Conservation (phyloP, 331 rosid genomes). For the Pyrus hybrid region DNA sequence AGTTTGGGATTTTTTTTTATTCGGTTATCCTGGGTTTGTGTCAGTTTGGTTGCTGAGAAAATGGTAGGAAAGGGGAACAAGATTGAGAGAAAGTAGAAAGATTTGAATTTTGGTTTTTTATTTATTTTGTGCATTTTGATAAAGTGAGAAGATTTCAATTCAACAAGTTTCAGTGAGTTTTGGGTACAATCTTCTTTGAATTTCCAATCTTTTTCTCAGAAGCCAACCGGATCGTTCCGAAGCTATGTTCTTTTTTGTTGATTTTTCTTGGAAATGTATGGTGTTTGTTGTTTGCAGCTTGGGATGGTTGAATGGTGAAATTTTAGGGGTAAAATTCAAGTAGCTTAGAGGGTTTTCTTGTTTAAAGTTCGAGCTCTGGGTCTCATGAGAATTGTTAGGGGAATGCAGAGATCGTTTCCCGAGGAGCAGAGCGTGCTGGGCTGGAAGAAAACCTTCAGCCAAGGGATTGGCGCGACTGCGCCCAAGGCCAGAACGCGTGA, state of each 20-base stretch:
- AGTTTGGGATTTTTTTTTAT: neutral
- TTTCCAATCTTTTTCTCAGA: neutral
- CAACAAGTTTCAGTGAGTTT: neutral
- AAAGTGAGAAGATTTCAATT: neutral
- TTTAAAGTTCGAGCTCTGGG: constrained; percentile 73
- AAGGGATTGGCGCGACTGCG: constrained; percentile 68
- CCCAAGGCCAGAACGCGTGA: constrained; percentile 94
- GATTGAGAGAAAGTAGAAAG: neutral
- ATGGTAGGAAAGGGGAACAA: neutral
- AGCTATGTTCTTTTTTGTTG: constrained; percentile 1
- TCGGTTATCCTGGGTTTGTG: neutral
- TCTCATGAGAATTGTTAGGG: constrained; percentile 99
- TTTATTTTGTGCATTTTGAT: neutral
- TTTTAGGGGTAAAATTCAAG: constrained; percentile 33
- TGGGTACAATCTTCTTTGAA: neutral
- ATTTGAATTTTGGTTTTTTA: neutral
- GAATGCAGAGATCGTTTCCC: constrained; percentile 94
- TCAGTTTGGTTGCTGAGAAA: neutral
- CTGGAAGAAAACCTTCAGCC: constrained; percentile 62
- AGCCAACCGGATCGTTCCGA: neutral
- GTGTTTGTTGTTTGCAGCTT: constrained; percentile 39
- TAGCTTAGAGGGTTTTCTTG: constrained; percentile 48
- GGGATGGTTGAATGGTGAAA: constrained; percentile 6
- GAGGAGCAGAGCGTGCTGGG: constrained; percentile 51
- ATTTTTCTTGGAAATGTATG: constrained; percentile 15